phyloP scores from a whole-genome alignment of 441 rosid species.

The Brassica balearica region DNA sequence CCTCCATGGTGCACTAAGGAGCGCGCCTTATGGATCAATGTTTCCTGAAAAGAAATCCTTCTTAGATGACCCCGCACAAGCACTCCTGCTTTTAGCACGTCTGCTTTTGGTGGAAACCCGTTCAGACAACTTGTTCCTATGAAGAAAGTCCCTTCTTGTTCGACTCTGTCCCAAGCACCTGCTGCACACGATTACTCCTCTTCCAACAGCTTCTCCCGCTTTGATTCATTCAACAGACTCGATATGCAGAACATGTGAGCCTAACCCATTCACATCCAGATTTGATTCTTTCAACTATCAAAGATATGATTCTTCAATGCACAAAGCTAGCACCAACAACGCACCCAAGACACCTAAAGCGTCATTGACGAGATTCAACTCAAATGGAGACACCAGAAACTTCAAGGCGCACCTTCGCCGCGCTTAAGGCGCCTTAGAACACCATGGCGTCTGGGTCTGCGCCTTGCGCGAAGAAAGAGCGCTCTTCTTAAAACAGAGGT shows the following conservation, averaged over 20 bases:
- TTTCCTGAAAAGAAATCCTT: slow-evolving; percentile 42
- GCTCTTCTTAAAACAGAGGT: background rate
- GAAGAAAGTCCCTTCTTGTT: slow-evolving; percentile 55
- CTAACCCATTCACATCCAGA: slow-evolving; percentile 47
- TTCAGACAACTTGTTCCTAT: slow-evolving; percentile 54
- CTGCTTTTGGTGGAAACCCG: slow-evolving; percentile 52
- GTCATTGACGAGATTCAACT: slow-evolving; percentile 72
- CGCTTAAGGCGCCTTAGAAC: background rate
- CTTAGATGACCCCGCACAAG: slow-evolving; percentile 62
- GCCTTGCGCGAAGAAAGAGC: background rate
- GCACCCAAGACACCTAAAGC: slow-evolving; percentile 53
- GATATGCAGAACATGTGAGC: slow-evolving; percentile 57
- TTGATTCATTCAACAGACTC: slow-evolving; percentile 81
- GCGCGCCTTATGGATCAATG: background rate
- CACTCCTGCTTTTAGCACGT: slow-evolving; percentile 44
- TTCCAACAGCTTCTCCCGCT: slow-evolving; percentile 81
- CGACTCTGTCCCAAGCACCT: slow-evolving; percentile 82
- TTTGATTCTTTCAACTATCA: slow-evolving; percentile 56
- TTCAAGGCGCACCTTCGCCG: background rate
- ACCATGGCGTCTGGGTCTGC: background rate
- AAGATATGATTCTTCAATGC: slow-evolving; percentile 63
- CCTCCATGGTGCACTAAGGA: background rate
- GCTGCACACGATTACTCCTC: slow-evolving; percentile 66
- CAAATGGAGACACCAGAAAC: slow-evolving; percentile 58
- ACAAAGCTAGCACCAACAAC: slow-evolving; percentile 44